These are phyloP conservation scores for Apiospora kogelbergensis DNA, from an alignment of 2,329 filamentous ascomycete species.

Conservation along the genomic window DNA sequence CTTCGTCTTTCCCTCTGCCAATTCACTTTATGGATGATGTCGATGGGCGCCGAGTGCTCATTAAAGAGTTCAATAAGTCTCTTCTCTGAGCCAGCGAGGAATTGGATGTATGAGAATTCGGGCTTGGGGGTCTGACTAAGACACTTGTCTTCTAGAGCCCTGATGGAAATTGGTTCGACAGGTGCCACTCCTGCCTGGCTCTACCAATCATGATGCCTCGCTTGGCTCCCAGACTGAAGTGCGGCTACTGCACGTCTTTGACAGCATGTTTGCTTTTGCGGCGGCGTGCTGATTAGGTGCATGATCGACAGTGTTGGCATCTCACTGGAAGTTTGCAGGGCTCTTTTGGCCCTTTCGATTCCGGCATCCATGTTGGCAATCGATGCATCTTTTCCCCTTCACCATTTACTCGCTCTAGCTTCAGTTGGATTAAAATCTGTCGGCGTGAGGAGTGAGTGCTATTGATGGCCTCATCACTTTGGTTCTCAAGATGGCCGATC, in stretches of 20 bases:
- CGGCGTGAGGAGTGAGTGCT: not conserved
- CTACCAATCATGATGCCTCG: not conserved
- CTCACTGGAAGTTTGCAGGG: not conserved
- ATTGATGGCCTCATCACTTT: not conserved
- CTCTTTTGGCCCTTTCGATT: not conserved
- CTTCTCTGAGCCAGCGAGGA: not conserved
- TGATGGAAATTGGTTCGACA: not conserved
- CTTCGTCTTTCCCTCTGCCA: not conserved
- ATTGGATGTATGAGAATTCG: not conserved
- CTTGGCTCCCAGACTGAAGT: not conserved
- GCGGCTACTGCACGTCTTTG: not conserved
- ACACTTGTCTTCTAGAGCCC: not conserved
- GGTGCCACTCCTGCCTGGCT: not conserved
- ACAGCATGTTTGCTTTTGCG: not conserved
- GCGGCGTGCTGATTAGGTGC: not conserved
- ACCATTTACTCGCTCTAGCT: not conserved
- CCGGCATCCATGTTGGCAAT: not conserved
- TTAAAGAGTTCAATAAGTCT: constrained; percentile 7
- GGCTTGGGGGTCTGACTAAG: not conserved
- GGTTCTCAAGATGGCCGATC: no score
- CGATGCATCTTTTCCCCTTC: not conserved
- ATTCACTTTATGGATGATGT: not conserved
- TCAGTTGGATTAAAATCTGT: no score
- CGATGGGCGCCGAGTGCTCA: not conserved
- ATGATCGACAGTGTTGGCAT: not conserved